Evolutionary conservation across 2,329 filamentous ascomycete genomes (phyloP).

Genomic region (Periconia sp.): DNA sequence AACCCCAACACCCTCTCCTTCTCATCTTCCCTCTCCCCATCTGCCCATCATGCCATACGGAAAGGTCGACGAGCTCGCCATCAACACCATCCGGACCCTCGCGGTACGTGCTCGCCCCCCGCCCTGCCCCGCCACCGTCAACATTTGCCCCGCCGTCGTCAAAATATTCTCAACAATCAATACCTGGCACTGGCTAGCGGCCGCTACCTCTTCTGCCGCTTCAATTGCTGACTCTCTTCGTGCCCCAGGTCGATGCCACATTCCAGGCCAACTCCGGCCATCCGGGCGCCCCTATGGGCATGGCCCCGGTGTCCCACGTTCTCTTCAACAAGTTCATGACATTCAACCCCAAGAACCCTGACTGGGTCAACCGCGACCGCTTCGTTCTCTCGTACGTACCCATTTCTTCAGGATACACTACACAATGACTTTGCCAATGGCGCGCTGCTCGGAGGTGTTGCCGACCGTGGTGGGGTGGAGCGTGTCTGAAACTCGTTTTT

Average conservation of each 20-base stretch:
- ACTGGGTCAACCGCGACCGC: slow-evolving; percentile 96
- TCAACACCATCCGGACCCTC: slow-evolving; percentile 97
- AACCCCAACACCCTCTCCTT: slow-evolving; percentile 19
- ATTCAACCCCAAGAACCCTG: slow-evolving; percentile 99
- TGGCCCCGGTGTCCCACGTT: slow-evolving; percentile 96
- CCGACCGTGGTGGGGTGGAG: slow-evolving; percentile 5
- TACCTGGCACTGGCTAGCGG: slow-evolving; percentile 1
- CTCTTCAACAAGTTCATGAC: slow-evolving; percentile 99
- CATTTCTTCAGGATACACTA: not conserved
- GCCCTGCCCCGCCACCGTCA: slow-evolving; percentile 22
- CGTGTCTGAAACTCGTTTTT: slow-evolving; percentile 21
- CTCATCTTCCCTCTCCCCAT: slow-evolving; percentile 17
- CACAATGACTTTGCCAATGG: slow-evolving; percentile 1
- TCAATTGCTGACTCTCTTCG: slow-evolving; percentile 40
- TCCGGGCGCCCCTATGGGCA: slow-evolving; percentile 96
- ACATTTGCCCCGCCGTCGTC: slow-evolving; percentile 35
- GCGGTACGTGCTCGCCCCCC: slow-evolving; percentile 71
- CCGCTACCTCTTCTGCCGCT: slow-evolving; percentile 10
- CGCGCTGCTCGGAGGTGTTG: slow-evolving; percentile 6
- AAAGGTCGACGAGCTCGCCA: slow-evolving; percentile 85
- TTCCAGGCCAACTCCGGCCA: slow-evolving; percentile 95
- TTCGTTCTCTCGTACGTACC: slow-evolving; percentile 95
- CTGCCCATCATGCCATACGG: slow-evolving; percentile 78
- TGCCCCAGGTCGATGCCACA: slow-evolving; percentile 89
- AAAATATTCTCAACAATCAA: slow-evolving; percentile 24